Evolutionary conservation across 78 protist genomes (phyloP).

Genomic region (Paulinella micropora): DNA sequence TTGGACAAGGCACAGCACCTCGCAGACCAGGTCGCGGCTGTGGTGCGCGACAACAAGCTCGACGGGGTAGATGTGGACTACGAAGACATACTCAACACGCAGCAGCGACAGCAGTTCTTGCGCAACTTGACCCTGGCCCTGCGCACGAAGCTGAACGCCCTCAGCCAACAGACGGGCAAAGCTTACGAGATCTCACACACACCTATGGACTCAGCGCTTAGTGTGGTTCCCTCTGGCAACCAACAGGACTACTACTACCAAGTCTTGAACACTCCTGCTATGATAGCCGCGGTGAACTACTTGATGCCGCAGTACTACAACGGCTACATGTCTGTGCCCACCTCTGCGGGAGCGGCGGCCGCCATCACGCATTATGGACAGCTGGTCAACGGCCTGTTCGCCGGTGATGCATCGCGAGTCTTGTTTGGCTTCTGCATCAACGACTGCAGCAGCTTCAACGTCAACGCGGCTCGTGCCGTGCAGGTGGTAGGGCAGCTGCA

Average conservation of each 20-base stretch:
- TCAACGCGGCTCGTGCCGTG: neutral
- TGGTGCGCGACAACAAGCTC: neutral
- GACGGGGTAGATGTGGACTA: slow-evolving; percentile 17
- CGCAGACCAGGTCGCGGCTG: neutral
- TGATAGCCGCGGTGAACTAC: neutral
- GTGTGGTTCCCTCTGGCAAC: too few relatives aligned
- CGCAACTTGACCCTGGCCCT: neutral
- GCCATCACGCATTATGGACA: neutral
- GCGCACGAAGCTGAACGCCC: neutral
- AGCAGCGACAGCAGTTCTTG: slow-evolving; percentile 7
- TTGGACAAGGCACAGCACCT: neutral
- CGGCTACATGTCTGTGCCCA: neutral
- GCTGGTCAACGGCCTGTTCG: neutral
- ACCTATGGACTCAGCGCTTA: neutral
- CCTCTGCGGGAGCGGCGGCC: neutral
- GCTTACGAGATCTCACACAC: neutral
- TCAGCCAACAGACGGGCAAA: too few relatives aligned
- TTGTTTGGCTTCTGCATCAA: slow-evolving; percentile 12
- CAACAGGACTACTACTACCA: too few relatives aligned
- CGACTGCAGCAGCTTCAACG: neutral
- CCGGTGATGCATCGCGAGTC: neutral
- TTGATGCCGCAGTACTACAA: slow-evolving; percentile 16
- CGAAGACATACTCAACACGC: neutral
- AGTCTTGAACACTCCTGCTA: too few relatives aligned
- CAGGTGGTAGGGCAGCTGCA: neutral